These are phyloP conservation scores for Astrephomene gubernaculifera DNA, from an alignment of 139 green algal genomes.

Conservation along the genomic window DNA sequence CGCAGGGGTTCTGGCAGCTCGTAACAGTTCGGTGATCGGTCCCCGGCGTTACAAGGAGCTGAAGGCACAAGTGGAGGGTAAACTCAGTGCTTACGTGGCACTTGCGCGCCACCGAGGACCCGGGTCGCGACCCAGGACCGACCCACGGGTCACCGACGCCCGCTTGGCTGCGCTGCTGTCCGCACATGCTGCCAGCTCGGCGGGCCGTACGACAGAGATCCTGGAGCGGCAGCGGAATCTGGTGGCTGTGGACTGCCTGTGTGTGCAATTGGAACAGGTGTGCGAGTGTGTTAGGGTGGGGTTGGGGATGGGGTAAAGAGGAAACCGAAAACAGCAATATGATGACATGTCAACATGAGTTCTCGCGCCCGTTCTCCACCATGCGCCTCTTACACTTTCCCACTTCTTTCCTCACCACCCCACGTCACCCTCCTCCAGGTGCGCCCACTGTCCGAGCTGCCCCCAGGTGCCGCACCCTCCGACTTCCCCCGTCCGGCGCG, in stretches of 20 bases:
- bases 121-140: slow-evolving; percentile 10
- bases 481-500: slow-evolving; percentile 36
- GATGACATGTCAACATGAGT: background rate
- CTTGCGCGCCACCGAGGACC: slow-evolving; percentile 42
- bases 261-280: slow-evolving; percentile 34
- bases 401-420: background rate
- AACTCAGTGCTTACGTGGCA: slow-evolving; percentile 49
- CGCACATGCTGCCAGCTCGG: background rate
- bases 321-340: background rate
- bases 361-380: background rate
- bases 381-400: background rate
- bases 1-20: background rate
- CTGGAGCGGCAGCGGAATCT: slow-evolving; percentile 33
- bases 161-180: slow-evolving; percentile 44
- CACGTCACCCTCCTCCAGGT: slow-evolving; percentile 12
- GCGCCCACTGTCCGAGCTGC: slow-evolving; percentile 39
- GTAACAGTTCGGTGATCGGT: slow-evolving; percentile 1
- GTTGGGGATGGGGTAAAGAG: background rate
- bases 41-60: slow-evolving; percentile 50
- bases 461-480: slow-evolving; percentile 11
- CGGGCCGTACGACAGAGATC: slow-evolving; percentile 1
- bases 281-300: background rate
- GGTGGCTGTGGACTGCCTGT: slow-evolving; percentile 40
- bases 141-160: slow-evolving; percentile 13
- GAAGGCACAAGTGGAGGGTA: slow-evolving; percentile 49